Percentiles rank a stretch among this genome's conserved stretches.
Conservation (phyloP, 2,329 filamentous ascomycete genomes). For the Neoascochyta sp. region DNA sequence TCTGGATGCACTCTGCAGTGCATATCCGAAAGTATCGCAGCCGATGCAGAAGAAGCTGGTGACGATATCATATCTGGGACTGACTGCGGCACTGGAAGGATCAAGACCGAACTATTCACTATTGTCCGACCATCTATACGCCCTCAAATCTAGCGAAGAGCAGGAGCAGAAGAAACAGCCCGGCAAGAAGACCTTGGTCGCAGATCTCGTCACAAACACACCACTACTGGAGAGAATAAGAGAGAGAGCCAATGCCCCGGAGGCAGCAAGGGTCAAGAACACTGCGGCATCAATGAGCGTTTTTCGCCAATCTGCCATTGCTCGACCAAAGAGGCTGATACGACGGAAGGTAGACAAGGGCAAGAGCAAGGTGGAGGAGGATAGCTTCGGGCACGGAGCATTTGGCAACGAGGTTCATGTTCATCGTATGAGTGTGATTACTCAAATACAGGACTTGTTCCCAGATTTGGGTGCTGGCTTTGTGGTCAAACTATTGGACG, state of each 20-base stretch:
- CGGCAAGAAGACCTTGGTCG: slow-evolving; percentile 61
- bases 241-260: slow-evolving; percentile 49
- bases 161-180: slow-evolving; percentile 48
- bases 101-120: slow-evolving; percentile 67
- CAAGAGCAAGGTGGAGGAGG: slow-evolving; percentile 49
- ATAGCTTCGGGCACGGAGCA: slow-evolving; percentile 34
- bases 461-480: slow-evolving; percentile 82
- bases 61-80: slow-evolving; percentile 69
- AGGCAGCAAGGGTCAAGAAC: slow-evolving; percentile 56
- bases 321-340: slow-evolving; percentile 51
- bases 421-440: slow-evolving; percentile 78
- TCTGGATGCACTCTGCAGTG: slow-evolving; percentile 67
- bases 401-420: slow-evolving; percentile 58
- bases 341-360: slow-evolving; percentile 62
- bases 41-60: slow-evolving; percentile 64
- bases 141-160: slow-evolving; percentile 68
- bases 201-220: slow-evolving; percentile 76
- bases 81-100: slow-evolving; percentile 66
- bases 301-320: slow-evolving; percentile 55
- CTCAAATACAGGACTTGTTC: slow-evolving; percentile 90
- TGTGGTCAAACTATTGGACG: slow-evolving; percentile 71
- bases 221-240: slow-evolving; percentile 65
- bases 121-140: slow-evolving; percentile 79
- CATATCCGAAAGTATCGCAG: slow-evolving; percentile 62
- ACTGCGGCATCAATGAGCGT: slow-evolving; percentile 58